Conservation (phyloP, 805 yeast genomes). For the Scheffersomyces lignosus region DNA sequence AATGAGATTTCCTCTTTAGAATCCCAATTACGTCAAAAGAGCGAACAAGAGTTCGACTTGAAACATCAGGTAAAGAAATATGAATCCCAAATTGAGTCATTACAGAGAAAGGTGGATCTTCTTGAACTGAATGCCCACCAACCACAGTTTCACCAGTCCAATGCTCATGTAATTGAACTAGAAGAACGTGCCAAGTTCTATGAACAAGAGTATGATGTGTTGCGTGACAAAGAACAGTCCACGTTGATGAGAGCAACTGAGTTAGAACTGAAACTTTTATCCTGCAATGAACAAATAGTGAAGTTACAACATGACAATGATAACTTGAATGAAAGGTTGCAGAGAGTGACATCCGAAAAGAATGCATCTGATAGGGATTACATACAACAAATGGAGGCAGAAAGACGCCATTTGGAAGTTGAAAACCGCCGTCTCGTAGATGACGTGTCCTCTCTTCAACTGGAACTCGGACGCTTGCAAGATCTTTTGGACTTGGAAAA, state of each 20-base stretch:
- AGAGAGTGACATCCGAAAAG: not conserved
- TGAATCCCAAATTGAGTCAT: constrained; percentile 4
- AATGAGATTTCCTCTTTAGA: not conserved
- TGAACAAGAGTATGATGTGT: not conserved
- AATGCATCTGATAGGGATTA: not conserved
- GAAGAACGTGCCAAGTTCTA: not conserved
- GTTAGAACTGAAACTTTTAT: not conserved
- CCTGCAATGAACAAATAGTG: not conserved
- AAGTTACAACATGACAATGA: not conserved
- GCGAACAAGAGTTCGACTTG: not conserved
- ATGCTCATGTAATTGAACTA: not conserved
- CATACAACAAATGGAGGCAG: constrained; percentile 5
- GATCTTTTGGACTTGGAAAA: not conserved
- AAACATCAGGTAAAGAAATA: constrained; percentile 1
- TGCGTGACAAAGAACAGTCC: not conserved
- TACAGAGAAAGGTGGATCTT: not conserved
- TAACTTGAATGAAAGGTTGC: not conserved
- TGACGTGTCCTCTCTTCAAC: not conserved
- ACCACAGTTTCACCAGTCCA: not conserved
- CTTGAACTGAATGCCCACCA: not conserved
- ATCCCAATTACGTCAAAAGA: not conserved
- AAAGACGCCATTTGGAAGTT: constrained; percentile 2
- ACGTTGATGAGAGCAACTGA: not conserved
- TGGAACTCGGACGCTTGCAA: not conserved
- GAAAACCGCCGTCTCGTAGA: not conserved